Evolutionary conservation across 2,329 filamentous ascomycete genomes (phyloP).

Genomic region (Parafenestella ontariensis): DNA sequence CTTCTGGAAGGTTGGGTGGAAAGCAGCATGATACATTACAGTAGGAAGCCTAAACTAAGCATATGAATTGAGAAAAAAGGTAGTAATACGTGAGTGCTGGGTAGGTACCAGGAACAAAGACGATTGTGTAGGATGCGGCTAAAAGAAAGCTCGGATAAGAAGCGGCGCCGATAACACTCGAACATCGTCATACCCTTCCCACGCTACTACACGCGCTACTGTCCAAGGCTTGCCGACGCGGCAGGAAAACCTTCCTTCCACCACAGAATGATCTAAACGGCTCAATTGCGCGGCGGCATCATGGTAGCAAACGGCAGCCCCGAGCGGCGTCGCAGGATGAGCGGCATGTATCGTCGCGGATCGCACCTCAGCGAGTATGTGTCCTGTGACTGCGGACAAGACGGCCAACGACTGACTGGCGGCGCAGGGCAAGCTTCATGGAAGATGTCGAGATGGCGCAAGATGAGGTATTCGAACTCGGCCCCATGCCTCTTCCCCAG

Average conservation of each 20-base stretch:
- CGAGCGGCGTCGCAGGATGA: constrained; percentile 44
- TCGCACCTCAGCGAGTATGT: constrained; percentile 66
- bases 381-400: not conserved
- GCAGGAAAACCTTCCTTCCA: constrained; percentile 8
- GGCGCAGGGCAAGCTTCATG: constrained; percentile 69
- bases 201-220: not conserved
- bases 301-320: constrained; percentile 46
- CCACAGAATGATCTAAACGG: constrained; percentile 25
- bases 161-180: not conserved
- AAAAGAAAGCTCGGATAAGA: not conserved
- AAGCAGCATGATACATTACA: too few species aligned
- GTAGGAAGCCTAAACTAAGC: too few species aligned
- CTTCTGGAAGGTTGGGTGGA: too few species aligned
- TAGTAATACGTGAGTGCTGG: too few species aligned
- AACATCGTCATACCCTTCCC: constrained; percentile 7
- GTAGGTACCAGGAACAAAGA: too few species aligned
- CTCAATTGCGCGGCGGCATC: constrained; percentile 8
- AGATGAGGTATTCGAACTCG: constrained; percentile 72
- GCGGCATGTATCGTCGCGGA: constrained; percentile 66
- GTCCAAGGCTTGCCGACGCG: constrained; percentile 8
- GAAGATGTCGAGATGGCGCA: constrained; percentile 99
- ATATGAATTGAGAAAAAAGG: too few species aligned
- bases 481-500: constrained; percentile 28
- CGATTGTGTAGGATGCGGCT: not conserved
- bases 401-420: constrained; percentile 21